Conservation (phyloP, 2,329 filamentous ascomycete species). For the Dactylellina drechsleri region DNA sequence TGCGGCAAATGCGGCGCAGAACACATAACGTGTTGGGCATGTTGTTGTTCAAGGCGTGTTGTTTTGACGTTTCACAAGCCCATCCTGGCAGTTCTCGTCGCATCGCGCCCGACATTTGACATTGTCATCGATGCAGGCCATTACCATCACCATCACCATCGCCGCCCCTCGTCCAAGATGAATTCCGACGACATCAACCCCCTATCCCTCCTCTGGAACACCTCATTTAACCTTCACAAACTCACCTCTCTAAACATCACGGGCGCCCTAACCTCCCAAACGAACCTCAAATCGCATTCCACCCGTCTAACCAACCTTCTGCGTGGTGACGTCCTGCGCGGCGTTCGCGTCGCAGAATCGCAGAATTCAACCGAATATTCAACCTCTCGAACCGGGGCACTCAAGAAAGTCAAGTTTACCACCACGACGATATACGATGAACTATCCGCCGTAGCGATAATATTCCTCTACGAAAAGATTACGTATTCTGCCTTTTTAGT, state of each 20-base stretch:
- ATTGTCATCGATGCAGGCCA: slow-evolving; percentile 6
- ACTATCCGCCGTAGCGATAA: slow-evolving; percentile 16
- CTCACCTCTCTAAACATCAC: slow-evolving; percentile 34
- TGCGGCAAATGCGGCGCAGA: neutral
- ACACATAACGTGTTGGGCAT: slow-evolving; percentile 13
- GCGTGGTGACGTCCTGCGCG: slow-evolving; percentile 47
- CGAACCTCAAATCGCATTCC: slow-evolving; percentile 38
- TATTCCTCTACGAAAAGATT: slow-evolving; percentile 43
- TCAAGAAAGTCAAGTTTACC: slow-evolving; percentile 35
- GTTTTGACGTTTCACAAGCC: slow-evolving; percentile 34
- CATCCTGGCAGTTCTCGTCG: neutral
- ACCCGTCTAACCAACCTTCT: slow-evolving; percentile 35
- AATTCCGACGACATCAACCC: slow-evolving; percentile 32
- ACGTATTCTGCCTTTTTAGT: slow-evolving; percentile 45
- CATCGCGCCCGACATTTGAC: neutral
- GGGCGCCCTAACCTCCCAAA: slow-evolving; percentile 19
- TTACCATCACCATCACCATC: too few relatives aligned
- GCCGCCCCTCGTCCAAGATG: slow-evolving; percentile 17
- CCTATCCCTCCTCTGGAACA: slow-evolving; percentile 31
- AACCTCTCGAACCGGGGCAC: slow-evolving; percentile 25
- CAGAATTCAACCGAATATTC: slow-evolving; percentile 22
- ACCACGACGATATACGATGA: slow-evolving; percentile 16
- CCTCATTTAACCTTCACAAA: slow-evolving; percentile 46
- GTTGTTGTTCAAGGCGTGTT: slow-evolving; percentile 34
- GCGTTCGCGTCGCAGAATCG: slow-evolving; percentile 42